Evolutionary conservation across 306 rosid genomes (phyloP).

Genomic region (Cucurbita moschata): DNA sequence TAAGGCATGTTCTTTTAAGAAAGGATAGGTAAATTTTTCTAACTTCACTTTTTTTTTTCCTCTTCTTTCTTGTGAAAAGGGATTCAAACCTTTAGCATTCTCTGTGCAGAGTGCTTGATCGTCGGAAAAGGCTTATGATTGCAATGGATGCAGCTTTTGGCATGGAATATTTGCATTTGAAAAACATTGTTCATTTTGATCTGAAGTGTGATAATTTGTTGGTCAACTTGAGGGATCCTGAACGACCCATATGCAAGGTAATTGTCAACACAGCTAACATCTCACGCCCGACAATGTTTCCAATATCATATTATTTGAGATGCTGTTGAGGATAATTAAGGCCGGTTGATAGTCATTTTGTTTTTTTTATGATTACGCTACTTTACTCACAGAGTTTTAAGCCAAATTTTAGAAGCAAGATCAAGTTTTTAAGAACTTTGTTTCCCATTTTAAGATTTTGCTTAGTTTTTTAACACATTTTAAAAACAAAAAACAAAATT

Average conservation of each 20-base stretch:
- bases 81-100: conserved; percentile 7
- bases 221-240: conserved; percentile 82
- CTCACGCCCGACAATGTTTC: neutral
- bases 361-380: too few relatives aligned
- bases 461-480: too few relatives aligned
- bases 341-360: too few relatives aligned
- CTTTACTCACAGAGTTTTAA: too few relatives aligned
- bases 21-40: conserved; percentile 46
- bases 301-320: neutral
- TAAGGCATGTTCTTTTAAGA: conserved; percentile 64
- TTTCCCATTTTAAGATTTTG: too few relatives aligned
- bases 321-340: neutral
- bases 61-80: neutral
- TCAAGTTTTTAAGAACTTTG: too few relatives aligned
- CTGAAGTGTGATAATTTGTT: conserved; percentile 89
- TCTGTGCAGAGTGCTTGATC: conserved; percentile 68
- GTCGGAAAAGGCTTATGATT: conserved; percentile 63
- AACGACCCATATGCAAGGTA: conserved; percentile 94
- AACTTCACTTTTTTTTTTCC: neutral
- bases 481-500: too few relatives aligned
- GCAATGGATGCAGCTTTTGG: conserved; percentile 96
- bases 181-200: conserved; percentile 89
- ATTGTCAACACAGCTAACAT: neutral
- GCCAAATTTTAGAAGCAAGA: too few relatives aligned
- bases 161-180: conserved; percentile 94